Percentiles rank a stretch among this genome's conserved stretches.
phyloP scores from a whole-genome alignment of 495 filamentous ascomycete species.

The Entonaema liquescens region DNA sequence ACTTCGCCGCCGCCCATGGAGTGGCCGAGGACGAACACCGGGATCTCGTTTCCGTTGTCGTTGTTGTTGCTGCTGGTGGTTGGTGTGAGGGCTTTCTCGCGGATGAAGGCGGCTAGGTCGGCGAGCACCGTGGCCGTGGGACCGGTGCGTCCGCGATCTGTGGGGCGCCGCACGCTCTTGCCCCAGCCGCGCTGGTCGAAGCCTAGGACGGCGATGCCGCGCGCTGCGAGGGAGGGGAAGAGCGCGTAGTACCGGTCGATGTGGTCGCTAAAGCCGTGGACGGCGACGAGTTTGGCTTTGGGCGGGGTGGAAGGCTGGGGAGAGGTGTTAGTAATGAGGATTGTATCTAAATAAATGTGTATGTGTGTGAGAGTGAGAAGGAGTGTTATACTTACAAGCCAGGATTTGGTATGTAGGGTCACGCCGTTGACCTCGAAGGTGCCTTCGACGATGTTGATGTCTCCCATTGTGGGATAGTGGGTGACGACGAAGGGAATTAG shows the following conservation, averaged over 20 bases:
- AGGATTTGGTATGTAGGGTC: constrained; percentile 83
- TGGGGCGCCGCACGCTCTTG: constrained; percentile 53
- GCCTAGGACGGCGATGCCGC: constrained; percentile 74
- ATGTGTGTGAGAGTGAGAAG: background rate
- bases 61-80: background rate
- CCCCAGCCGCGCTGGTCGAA: constrained; percentile 84
- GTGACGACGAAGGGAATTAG: background rate
- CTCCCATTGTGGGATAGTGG: constrained; percentile 48
- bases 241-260: constrained; percentile 75
- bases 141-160: constrained; percentile 73
- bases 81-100: constrained; percentile 48
- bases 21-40: constrained; percentile 88
- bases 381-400: constrained; percentile 67
- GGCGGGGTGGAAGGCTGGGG: constrained; percentile 58
- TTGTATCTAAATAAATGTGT: constrained; percentile 13
- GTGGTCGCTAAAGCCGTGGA: constrained; percentile 93
- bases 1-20: constrained; percentile 82
- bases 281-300: constrained; percentile 74
- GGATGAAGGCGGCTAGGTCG: constrained; percentile 78
- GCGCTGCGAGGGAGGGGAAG: constrained; percentile 72
- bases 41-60: constrained; percentile 49
- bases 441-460: constrained; percentile 55
- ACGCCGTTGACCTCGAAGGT: constrained; percentile 64
- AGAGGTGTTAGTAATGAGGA: constrained; percentile 1
- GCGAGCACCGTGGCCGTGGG: constrained; percentile 73